These are phyloP conservation scores for Zygosaccharomyces sapae DNA, from an alignment of 1,139 yeast genomes.

Conservation along the genomic window DNA sequence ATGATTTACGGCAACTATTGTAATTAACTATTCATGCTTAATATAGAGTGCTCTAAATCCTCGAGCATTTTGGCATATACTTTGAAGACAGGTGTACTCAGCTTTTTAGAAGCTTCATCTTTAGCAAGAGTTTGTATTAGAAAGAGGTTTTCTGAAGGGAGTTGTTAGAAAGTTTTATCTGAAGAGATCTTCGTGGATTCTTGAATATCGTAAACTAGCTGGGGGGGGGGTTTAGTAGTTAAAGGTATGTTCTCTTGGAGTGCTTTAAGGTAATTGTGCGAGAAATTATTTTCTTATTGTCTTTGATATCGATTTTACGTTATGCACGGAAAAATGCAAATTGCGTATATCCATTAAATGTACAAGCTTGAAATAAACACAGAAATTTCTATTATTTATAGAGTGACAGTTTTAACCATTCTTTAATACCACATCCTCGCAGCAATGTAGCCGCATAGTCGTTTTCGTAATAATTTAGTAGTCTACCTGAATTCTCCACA, in stretches of 20 bases:
- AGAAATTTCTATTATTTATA: neutral
- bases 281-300: neutral
- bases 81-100: too few species aligned
- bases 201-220: too few species aligned
- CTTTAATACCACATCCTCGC: conserved; percentile 28
- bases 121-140: too few species aligned
- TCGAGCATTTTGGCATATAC: too few species aligned
- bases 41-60: neutral
- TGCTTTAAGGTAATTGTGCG: too few species aligned
- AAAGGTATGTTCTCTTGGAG: too few species aligned
- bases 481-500: conserved; percentile 40
- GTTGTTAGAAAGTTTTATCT: too few species aligned
- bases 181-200: too few species aligned
- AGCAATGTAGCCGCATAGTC: conserved; percentile 28
- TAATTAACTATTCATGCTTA: neutral
- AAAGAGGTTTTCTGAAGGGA: too few species aligned
- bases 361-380: neutral
- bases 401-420: conserved; percentile 28
- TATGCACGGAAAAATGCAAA: neutral
- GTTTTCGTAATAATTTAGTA: conserved; percentile 33
- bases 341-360: neutral
- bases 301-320: neutral
- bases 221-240: too few species aligned
- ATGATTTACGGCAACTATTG: neutral
- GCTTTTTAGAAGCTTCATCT: too few species aligned